Evolutionary conservation across 352 stramenopile species (phyloP).

Genomic region (Pythium coloratum): DNA sequence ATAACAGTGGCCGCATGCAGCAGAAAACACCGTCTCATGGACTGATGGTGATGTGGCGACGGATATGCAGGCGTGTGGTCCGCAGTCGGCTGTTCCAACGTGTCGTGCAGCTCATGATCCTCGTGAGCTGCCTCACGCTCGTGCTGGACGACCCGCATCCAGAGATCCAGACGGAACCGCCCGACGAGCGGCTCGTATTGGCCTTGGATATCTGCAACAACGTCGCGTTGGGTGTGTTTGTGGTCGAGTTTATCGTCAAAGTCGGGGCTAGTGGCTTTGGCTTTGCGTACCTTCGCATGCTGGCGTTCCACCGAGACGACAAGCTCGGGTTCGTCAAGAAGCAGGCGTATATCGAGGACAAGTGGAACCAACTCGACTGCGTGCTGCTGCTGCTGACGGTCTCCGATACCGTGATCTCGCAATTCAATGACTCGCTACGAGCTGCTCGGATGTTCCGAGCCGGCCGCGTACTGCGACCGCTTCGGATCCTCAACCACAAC

Average conservation of each 20-base stretch:
- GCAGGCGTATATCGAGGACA: slow-evolving; percentile 76
- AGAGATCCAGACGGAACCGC: slow-evolving; percentile 48
- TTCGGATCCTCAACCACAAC: slow-evolving; percentile 78
- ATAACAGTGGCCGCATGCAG: not conserved
- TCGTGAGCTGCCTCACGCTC: slow-evolving; percentile 68
- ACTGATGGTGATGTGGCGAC: slow-evolving; percentile 4
- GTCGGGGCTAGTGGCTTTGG: slow-evolving; percentile 56
- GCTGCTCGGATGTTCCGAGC: slow-evolving; percentile 64
- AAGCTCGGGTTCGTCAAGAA: slow-evolving; percentile 57
- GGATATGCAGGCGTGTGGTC: slow-evolving; percentile 32
- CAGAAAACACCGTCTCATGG: not conserved
- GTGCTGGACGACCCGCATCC: slow-evolving; percentile 75
- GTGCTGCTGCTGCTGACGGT: slow-evolving; percentile 55
- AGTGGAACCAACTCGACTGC: slow-evolving; percentile 77
- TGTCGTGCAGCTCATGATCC: slow-evolving; percentile 66
- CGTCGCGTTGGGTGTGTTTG: slow-evolving; percentile 49
- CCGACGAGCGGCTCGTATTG: slow-evolving; percentile 33
- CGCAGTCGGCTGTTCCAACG: slow-evolving; percentile 50
- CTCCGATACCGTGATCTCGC: slow-evolving; percentile 56
- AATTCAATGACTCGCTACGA: slow-evolving; percentile 40
- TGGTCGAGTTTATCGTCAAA: slow-evolving; percentile 65
- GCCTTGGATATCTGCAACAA: slow-evolving; percentile 43
- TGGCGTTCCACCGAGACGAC: slow-evolving; percentile 65
- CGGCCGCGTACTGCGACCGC: slow-evolving; percentile 57
- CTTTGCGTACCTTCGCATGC: slow-evolving; percentile 57